Percentiles rank a stretch among this genome's conserved stretches.
Conservation (phyloP, 306 rosid species). For the Casuarina cunninghamiana region DNA sequence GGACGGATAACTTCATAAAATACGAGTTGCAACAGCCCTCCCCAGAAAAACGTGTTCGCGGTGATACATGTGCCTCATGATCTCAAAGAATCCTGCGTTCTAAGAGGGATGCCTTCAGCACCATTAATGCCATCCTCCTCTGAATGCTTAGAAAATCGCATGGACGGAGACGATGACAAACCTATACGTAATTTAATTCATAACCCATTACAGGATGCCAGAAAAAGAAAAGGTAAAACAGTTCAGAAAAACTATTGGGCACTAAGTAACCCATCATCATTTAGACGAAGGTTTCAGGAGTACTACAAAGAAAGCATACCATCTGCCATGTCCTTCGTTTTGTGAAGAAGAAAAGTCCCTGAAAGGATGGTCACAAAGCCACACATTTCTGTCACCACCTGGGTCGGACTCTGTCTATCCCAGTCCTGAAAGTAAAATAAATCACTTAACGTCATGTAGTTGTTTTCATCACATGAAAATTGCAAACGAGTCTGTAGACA, state of each 20-base stretch:
- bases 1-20: constrained; percentile 34
- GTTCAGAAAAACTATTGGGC: no score
- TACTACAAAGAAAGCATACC: constrained; percentile 50
- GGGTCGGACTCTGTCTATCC: constrained; percentile 99
- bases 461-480: constrained; percentile 21
- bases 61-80: constrained; percentile 40
- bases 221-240: neutral
- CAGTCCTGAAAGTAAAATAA: constrained; percentile 73
- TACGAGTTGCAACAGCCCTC: constrained; percentile 43
- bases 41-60: constrained; percentile 12
- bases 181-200: constrained; percentile 39
- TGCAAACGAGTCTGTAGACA: constrained; percentile 12
- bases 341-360: constrained; percentile 99
- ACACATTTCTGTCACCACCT: constrained; percentile 93
- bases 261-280: neutral
- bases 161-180: constrained; percentile 34
- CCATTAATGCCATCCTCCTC: constrained; percentile 71
- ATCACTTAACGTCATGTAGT: constrained; percentile 4
- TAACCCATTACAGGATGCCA: constrained; percentile 3
- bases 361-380: constrained; percentile 99
- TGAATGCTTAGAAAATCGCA: constrained; percentile 68
- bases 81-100: constrained; percentile 79
- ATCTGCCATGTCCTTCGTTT: constrained; percentile 93
- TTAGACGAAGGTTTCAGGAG: neutral
- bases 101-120: constrained; percentile 85